Conservation (phyloP, 345 rosid species). For the Syzygium aromaticum region DNA sequence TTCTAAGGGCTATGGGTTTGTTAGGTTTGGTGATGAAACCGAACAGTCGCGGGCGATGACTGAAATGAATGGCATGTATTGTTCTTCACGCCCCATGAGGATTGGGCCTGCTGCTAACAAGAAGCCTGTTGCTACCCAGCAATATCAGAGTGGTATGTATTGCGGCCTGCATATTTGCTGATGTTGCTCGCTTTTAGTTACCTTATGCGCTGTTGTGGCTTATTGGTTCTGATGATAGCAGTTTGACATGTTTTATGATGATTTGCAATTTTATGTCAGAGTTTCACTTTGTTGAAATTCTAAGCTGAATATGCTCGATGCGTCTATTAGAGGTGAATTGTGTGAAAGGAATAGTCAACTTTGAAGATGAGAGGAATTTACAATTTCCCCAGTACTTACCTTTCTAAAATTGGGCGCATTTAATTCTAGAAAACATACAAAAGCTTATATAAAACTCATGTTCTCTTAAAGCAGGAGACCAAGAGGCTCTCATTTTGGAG, state of each 20-base stretch:
- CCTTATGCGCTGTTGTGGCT: not conserved
- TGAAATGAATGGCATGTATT: slow-evolving; percentile 86
- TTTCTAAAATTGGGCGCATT: slow-evolving; percentile 57
- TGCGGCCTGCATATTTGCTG: not conserved
- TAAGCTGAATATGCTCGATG: not conserved
- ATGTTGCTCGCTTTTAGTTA: not conserved
- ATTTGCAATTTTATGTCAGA: not conserved
- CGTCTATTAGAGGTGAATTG: not conserved
- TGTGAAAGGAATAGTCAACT: not conserved
- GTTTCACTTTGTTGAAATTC: not conserved
- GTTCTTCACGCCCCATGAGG: slow-evolving; percentile 89
- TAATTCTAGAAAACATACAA: slow-evolving; percentile 51
- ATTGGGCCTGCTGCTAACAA: slow-evolving; percentile 90
- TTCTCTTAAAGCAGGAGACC: slow-evolving; percentile 98
- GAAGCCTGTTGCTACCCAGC: slow-evolving; percentile 53
- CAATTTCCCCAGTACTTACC: slow-evolving; percentile 52
- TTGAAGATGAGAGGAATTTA: slow-evolving; percentile 27
- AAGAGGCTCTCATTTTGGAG: slow-evolving; percentile 96
- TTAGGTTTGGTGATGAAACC: slow-evolving; percentile 73
- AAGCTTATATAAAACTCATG: slow-evolving; percentile 90
- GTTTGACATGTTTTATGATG: not conserved
- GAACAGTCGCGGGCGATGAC: slow-evolving; percentile 85
- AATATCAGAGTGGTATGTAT: slow-evolving; percentile 63
- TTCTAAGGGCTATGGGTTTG: slow-evolving; percentile 96
- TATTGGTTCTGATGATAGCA: not conserved